Base-by-base conservation (phyloP, 2,329 filamentous ascomycete genomes). In the Escovopsis weberi region DNA sequence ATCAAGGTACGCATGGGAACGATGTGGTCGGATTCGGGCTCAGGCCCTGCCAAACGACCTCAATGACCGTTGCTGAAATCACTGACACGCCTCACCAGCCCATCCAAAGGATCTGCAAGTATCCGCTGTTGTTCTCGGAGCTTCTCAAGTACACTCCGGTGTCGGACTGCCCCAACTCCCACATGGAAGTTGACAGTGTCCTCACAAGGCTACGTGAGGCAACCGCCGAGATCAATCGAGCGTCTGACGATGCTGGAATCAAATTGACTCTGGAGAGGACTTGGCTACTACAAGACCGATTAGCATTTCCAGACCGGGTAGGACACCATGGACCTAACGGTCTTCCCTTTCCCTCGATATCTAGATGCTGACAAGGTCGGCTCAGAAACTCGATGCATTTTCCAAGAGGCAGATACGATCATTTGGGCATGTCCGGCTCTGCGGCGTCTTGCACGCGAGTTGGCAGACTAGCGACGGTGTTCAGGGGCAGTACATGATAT, bases 61-160 rank as follows among this genome's bases (percentile, higher is more conserved):
- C n/a, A 18, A 6, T 9, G 33, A 7, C 9, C 5, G 26, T 28
- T 7, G 23, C 26, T 34, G 5, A 26, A 26, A 37, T 18, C 9
- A 18, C n/a, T 30, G 26, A 37, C 30, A 50, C 43, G 42, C 32
- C 12, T 12, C 34, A 34, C 15, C 43, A 94, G 85, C 91, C 89
- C 0, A 88, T 95, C 18, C 89, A 98, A 61, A 75, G 89, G 43
- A 75, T 95, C 19, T 94, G 86, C 66, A 86, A 83, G 63, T 96
- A 96, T 55, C 86, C 86, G 10, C 67, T 98, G 4, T 67, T 96
- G 2, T 88, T 96, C 54, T 72, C 78, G 5, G 86, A 95, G 53
- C 69, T 98, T 8, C 70, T 88, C 46, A 88, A 82, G 53, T 74
- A 81, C 50, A 95, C 88, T 0, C 85, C 86, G 2, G 83, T 85